Percentiles rank a stretch among this genome's conserved stretches.
Evolutionary conservation across 805 yeast genomes (phyloP).

Genomic region (Ogataea kodamae): DNA sequence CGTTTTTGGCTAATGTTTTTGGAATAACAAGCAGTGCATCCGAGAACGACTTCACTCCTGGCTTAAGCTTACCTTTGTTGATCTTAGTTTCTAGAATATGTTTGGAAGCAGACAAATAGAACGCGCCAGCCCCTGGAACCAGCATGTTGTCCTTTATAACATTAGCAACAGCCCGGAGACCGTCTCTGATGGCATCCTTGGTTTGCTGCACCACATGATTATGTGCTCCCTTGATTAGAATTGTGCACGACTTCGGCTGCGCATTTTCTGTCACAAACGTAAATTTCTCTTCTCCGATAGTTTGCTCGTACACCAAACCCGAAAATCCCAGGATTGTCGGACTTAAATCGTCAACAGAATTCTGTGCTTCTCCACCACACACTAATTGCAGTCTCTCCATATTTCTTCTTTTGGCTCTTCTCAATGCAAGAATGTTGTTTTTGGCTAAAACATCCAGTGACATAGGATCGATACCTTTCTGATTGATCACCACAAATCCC

Average conservation of each 20-base stretch:
- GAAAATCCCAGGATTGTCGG: constrained; percentile 81
- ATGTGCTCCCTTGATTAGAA: constrained; percentile 91
- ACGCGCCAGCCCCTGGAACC: constrained; percentile 97
- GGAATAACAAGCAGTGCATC: constrained; percentile 90
- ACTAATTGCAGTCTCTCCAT: constrained; percentile 97
- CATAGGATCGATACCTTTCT: constrained; percentile 98
- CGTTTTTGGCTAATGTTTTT: constrained; percentile 85
- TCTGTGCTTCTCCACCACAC: constrained; percentile 97
- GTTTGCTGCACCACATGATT: constrained; percentile 85
- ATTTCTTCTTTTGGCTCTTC: constrained; percentile 98
- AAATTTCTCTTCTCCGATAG: constrained; percentile 95
- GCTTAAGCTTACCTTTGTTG: constrained; percentile 78
- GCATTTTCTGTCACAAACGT: constrained; percentile 89
- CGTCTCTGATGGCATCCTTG: constrained; percentile 96
- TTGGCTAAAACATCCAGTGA: constrained; percentile 91
- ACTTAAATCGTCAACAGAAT: constrained; percentile 88
- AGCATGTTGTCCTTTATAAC: constrained; percentile 80
- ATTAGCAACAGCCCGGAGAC: constrained; percentile 90
- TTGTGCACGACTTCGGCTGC: constrained; percentile 88
- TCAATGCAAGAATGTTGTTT: constrained; percentile 85
- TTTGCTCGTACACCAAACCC: constrained; percentile 87
- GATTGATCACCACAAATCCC: constrained; percentile 92
- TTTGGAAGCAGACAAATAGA: constrained; percentile 77
- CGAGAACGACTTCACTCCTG: constrained; percentile 91
- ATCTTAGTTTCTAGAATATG: constrained; percentile 55